Evolutionary conservation across 2,329 filamentous ascomycete species (phyloP).

Genomic region (Xenosphaeropsis pyriputrescens): DNA sequence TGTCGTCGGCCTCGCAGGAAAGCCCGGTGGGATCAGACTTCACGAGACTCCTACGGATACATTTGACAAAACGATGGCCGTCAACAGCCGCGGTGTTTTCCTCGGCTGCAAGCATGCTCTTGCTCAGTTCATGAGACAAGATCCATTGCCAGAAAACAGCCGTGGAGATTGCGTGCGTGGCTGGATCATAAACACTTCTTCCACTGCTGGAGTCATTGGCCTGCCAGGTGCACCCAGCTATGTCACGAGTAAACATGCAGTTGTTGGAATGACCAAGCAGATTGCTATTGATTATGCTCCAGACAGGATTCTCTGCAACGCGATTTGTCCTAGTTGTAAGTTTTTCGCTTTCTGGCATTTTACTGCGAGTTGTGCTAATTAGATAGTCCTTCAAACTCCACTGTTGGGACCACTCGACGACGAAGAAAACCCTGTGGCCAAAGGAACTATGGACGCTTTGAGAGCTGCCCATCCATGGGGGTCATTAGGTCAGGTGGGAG

Average conservation of each 20-base stretch:
- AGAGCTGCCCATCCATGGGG: conserved; percentile 4
- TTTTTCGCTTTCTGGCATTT: background rate
- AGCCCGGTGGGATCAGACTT: conserved; percentile 1
- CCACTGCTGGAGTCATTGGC: conserved; percentile 8
- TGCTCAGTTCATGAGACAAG: conserved; percentile 4
- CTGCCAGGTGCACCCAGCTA: conserved; percentile 5
- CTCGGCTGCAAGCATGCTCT: conserved; percentile 20
- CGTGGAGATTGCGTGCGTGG: conserved; percentile 6
- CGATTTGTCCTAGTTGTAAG: conserved; percentile 4
- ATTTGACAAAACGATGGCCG: conserved; percentile 14
- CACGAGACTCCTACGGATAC: conserved; percentile 1
- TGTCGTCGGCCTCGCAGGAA: background rate
- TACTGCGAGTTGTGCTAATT: too few species aligned
- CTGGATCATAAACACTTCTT: conserved; percentile 14
- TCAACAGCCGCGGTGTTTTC: conserved; percentile 19
- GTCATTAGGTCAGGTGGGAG: conserved; percentile 2
- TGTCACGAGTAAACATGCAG: conserved; percentile 13
- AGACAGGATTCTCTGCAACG: conserved; percentile 4
- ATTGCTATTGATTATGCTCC: conserved; percentile 4
- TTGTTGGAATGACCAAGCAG: conserved; percentile 9
- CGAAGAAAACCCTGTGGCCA: background rate
- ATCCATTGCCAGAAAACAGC: conserved; percentile 1
- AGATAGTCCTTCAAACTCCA: too few species aligned
- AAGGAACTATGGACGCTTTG: conserved; percentile 1
- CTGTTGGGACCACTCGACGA: background rate